Evolutionary conservation across 805 yeast genomes (phyloP), one percentile per base, ranked within the genome.

Genomic region (Millerozyma miso): DNA sequence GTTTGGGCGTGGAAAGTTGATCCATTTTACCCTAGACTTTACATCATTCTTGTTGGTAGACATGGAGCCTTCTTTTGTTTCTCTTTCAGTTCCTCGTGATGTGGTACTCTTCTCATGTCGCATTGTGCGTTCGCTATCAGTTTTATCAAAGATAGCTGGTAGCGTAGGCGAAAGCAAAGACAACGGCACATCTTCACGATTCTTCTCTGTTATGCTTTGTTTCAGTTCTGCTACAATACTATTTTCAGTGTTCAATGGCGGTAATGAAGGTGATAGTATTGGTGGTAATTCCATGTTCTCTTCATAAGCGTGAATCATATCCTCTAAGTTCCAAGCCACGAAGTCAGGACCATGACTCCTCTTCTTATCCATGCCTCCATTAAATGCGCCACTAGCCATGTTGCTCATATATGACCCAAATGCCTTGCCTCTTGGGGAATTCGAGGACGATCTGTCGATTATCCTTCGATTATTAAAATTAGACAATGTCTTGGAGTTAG

Each of bases 251-350:
- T 19, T 19, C 10, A 16, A 12, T 15, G 17, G n/a, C 2, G 74
- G 75, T 4, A 70, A 46, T 1, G 69, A 62, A 1, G 75, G 75
- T 4, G 73, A 67, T 19, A 70, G 54, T 4, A 61, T 62, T 0
- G 68, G 63, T 4, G 75, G 75, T 35, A 70, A 56, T 2, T 39
- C 23, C 2, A 69, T 69, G 4, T 52, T 48, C 4, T 65, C 63
- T 12, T 59, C 55, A 49, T 67, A 70, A 19, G 63, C 53, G 29
- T 52, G 18, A 23, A 69, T 43, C 58, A 70, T 54, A 16, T 69
- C 74, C 37, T 70, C 73, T 38, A 70, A 47, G 45, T 67, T 67
- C 74, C 74, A 67, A 4, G 29, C 10, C 10, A 23, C 29, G 10
- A 7, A 23, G 6, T 23, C 29, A 23, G 29, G 10, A n/a, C n/a